Evolutionary conservation across 805 yeast genomes (phyloP), one percentile per base, ranked within the genome.

Genomic region (Yarrowia keelungensis): DNA sequence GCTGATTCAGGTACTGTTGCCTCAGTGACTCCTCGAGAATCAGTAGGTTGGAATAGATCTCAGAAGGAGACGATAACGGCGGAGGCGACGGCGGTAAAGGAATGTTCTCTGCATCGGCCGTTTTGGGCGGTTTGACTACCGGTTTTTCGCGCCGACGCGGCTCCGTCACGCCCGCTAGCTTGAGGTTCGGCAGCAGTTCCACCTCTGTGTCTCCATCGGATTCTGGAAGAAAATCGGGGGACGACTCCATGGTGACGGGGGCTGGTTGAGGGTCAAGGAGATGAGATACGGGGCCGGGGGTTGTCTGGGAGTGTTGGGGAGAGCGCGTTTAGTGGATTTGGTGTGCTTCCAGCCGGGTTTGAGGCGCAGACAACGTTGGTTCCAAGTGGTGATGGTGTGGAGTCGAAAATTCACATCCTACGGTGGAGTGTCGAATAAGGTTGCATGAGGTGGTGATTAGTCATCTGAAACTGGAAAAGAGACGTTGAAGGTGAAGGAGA

Each of bases 1-100:
- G 84, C 75, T 92, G 93, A 67, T 87, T 88, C n/a, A 83, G 80
- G 59, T 89, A 90, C 79, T 94, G 98, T 70, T 85, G 87, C 47
- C 98, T 83, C 64, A 95, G 81, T 68, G 91, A 87, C 75, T 93
- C 97, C 77, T 94, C 99, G 67, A 93, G 77, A 15, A 94, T 89
- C 59, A 94, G 80, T 72, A 95, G 78, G 76, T 94, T 92, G 58
- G 96, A 84, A 76, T 89, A 91, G 15, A 92, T 87, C 80, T 89
- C 76, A 5, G 79, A 76, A 32, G 86, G 77, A 8, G 75, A 61
- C 7, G 67, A 62, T 15, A 70, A 67, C 5, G 71, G 70, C 16
- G 67, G 69, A 12, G 58, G 53, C 9, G 65, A 59, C 1, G 65
- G 65, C 7, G 65, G 65, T 4, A 59, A 15, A 11, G 65, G 65